Conservation (phyloP, 306 rosid species). For the Cicer cuneatum region DNA sequence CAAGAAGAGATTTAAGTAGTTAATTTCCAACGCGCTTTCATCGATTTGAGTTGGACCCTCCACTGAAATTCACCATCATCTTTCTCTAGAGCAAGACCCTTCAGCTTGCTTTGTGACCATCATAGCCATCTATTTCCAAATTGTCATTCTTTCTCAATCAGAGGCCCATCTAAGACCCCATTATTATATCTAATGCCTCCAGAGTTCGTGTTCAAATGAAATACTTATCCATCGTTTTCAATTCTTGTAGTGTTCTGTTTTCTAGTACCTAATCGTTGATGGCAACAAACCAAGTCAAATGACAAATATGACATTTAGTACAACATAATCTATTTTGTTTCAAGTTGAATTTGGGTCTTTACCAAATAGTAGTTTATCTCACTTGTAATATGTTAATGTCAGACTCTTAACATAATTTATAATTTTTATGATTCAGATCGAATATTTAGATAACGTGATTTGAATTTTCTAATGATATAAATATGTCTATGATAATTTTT, state of each 20-base stretch:
- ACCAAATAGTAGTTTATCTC: not conserved
- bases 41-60: constrained; percentile 64
- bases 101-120: constrained; percentile 54
- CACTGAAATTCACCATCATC: constrained; percentile 53
- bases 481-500: too few relatives aligned
- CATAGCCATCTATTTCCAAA: constrained; percentile 48
- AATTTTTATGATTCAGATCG: too few relatives aligned
- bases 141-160: constrained; percentile 50
- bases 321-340: constrained; percentile 9
- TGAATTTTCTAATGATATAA: too few relatives aligned
- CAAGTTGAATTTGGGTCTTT: constrained; percentile 5
- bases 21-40: constrained; percentile 57
- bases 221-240: constrained; percentile 45
- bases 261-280: constrained; percentile 33
- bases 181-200: constrained; percentile 46
- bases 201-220: constrained; percentile 57
- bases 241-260: constrained; percentile 29
- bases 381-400: too few relatives aligned
- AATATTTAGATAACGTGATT: too few relatives aligned
- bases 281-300: constrained; percentile 28
- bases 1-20: constrained; percentile 54
- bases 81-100: constrained; percentile 43
- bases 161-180: constrained; percentile 51
- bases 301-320: constrained; percentile 19
- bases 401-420: too few relatives aligned